phyloP scores from a whole-genome alignment of 768 basidiomycete species.

The Mycena vulgaris region DNA sequence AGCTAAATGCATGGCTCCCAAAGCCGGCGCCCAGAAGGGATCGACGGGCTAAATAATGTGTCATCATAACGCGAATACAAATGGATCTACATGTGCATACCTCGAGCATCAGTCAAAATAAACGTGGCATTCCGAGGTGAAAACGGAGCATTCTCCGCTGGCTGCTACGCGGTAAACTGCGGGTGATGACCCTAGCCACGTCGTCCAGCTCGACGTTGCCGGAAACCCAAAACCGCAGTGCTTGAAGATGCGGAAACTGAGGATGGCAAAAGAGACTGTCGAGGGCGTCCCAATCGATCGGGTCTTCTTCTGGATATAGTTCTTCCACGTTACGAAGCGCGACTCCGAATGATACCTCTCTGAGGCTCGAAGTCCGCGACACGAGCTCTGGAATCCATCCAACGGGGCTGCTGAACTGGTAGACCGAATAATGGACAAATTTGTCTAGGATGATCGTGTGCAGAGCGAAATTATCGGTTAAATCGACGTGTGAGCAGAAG shows the following conservation, averaged over 20 bases:
- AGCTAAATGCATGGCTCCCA: constrained; percentile 51
- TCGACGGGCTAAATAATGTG: constrained; percentile 23
- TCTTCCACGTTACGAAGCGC: constrained; percentile 29
- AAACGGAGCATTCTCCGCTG: constrained; percentile 23
- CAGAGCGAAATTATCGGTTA: constrained; percentile 30
- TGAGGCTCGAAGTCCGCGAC: constrained; percentile 16
- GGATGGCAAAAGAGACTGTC: constrained; percentile 34
- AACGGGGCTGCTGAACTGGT: constrained; percentile 38
- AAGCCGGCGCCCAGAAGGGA: constrained; percentile 40
- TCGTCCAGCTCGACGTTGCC: constrained; percentile 20
- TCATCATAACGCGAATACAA: neutral
- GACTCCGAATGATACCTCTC: constrained; percentile 27
- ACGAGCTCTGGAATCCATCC: constrained; percentile 36
- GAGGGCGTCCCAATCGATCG: constrained; percentile 35
- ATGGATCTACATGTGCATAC: too few relatives aligned
- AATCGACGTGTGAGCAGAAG: constrained; percentile 35
- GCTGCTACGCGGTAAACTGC: constrained; percentile 24
- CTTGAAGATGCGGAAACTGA: constrained; percentile 5
- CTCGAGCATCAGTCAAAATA: neutral
- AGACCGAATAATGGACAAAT: constrained; percentile 35
- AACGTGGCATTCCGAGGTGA: constrained; percentile 18
- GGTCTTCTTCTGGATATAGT: constrained; percentile 33
- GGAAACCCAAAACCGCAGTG: constrained; percentile 30
- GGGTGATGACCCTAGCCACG: neutral
- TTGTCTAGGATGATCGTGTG: constrained; percentile 32